Evolutionary conservation across 108 stramenopile genomes (phyloP).

Genomic region (Fistulifera pelliculosa): DNA sequence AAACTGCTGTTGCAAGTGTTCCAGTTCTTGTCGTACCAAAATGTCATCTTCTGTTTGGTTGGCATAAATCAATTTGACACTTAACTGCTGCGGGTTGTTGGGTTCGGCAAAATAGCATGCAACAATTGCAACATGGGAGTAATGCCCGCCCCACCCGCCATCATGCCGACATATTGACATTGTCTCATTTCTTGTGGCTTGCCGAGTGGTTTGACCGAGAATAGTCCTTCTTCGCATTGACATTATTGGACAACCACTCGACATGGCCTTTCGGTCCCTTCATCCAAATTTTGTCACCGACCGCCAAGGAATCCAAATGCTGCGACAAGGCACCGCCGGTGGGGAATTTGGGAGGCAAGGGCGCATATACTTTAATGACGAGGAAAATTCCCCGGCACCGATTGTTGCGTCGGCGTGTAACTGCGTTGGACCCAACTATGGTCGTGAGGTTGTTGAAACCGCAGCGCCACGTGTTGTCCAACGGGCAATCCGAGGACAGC

Average conservation of each 20-base stretch:
- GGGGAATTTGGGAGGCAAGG: constrained; percentile 89
- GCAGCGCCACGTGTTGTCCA: constrained; percentile 93
- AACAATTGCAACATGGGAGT: constrained; percentile 96
- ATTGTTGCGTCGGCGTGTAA: constrained; percentile 82
- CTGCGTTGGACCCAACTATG: constrained; percentile 61
- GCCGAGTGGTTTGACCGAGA: constrained; percentile 59
- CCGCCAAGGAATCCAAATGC: constrained; percentile 80
- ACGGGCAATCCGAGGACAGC: constrained; percentile 87
- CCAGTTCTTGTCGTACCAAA: constrained; percentile 83
- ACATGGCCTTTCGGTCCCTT: constrained; percentile 86
- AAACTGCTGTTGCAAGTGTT: constrained; percentile 54
- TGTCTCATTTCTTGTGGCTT: constrained; percentile 50
- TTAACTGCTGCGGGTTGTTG: constrained; percentile 28
- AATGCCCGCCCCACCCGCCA: constrained; percentile 99
- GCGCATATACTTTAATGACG: constrained; percentile 90
- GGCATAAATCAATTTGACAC: constrained; percentile 77
- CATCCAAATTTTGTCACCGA: constrained; percentile 85
- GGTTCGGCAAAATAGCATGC: constrained; percentile 54
- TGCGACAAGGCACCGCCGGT: constrained; percentile 97
- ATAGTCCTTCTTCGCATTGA: constrained; percentile 43
- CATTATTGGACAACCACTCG: constrained; percentile 56
- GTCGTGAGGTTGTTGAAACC: constrained; percentile 65
- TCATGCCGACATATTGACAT: constrained; percentile 80
- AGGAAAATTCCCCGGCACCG: constrained; percentile 71
- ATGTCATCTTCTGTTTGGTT: constrained; percentile 95